Percentiles rank a stretch among this genome's conserved stretches.
Conservation (phyloP, 306 rosid genomes). For the Cucumis sativus region Cucumber_9930_V3 NC_026661.2:4258501-4259000, state of each 20-base stretch:
- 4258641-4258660: not conserved
- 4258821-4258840: not conserved
- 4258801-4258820: not conserved
- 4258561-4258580: not conserved
- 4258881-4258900: too few relatives aligned
- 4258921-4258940: too few relatives aligned
- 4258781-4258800: not conserved
- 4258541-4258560: not conserved
- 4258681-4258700: too few relatives aligned
- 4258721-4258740: not conserved
- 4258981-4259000: too few relatives aligned
- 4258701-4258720: not conserved
- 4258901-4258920: too few relatives aligned
- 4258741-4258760: not conserved
- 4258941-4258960: too few relatives aligned
- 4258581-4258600: not conserved
- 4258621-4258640: not conserved
- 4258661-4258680: not conserved
- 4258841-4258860: not conserved
- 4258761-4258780: not conserved
- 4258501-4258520: not conserved
- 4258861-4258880: not conserved
- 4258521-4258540: not conserved
- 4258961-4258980: too few relatives aligned
- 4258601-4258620: not conserved